Base-by-base conservation (phyloP, 164 flowering plant genomes). In the Protea cynaroides region DNA sequence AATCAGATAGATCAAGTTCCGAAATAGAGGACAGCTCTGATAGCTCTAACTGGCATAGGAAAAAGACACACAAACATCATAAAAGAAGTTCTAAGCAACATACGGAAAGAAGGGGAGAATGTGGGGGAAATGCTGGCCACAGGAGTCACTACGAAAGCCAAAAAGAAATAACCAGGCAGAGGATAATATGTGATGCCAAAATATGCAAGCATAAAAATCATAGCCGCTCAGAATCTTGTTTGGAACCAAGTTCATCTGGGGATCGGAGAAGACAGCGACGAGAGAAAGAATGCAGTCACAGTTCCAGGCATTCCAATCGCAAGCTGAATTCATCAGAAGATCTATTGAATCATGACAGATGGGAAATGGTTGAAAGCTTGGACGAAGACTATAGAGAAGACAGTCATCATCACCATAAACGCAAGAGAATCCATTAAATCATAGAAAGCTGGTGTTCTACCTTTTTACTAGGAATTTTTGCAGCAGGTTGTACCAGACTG, bases 341-440 rank as follows among this genome's bases (percentile, higher is more conserved):
- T 25, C 69, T 65, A 56, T 56, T 25, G 56, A 60, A 51, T 65
- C 55, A 70, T 58, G 87, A 80, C 59, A 78, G 85, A 65, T 78
- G 81, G 86, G 76, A 78, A 72, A 75, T 79, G 81, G 71, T 49
- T 7, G 68, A 76, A 66, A 79, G 77, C 34, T 70, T 69, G 24
- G 75, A 76, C 40, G 71, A 76, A 13, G 66, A 75, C 50, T 21
- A n/a, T 44, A 49, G 59, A 38, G 77, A 71, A 44, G 80, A 74
- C 14, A 66, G 65, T 52, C 47, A 67, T 71, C 74, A 59, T 65
- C 74, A 59, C 66, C 71, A 69, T 44, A 82, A 84, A 56, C 68
- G 76, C 62, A 83, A 81, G 72, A 81, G 75, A 66, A 56, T 29
- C 6, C 72, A 72, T 66, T 83, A 63, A 64, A 74, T 59, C 66